A percentile compares a stretch with the other conserved stretches of the same genome.
Conservation (phyloP, 768 basidiomycete species). For the Mycena floridula region DNA sequence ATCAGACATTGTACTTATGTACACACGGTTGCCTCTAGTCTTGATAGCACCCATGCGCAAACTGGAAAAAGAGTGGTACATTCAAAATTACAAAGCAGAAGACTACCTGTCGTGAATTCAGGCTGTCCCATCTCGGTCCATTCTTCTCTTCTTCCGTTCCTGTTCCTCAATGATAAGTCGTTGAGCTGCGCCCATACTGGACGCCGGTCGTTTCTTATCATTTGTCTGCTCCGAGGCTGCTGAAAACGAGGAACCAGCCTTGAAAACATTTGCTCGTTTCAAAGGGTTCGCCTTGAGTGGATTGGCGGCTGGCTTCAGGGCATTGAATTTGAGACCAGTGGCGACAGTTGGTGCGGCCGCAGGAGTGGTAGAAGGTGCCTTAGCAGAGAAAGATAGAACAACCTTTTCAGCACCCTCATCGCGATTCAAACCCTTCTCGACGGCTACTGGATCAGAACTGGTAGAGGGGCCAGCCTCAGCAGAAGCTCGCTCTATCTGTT, state of each 20-base stretch:
- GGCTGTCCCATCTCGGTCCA: constrained; percentile 43
- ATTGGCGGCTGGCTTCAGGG: constrained; percentile 51
- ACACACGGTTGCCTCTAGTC: no score
- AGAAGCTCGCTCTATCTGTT: constrained; percentile 89
- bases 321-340: constrained; percentile 55
- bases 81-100: no score
- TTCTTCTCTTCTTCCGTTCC: constrained; percentile 77
- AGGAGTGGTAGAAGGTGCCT: constrained; percentile 30
- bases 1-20: no score
- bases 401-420: constrained; percentile 71
- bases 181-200: constrained; percentile 78
- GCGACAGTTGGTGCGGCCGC: constrained; percentile 25
- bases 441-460: constrained; percentile 29
- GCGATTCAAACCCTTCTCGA: constrained; percentile 60
- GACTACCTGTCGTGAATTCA: no score
- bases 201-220: constrained; percentile 57
- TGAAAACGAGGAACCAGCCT: constrained; percentile 30
- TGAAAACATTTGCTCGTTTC: constrained; percentile 74
- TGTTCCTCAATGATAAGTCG: constrained; percentile 85
- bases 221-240: constrained; percentile 28
- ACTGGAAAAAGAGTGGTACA: no score
- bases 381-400: constrained; percentile 64
- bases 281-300: constrained; percentile 63
- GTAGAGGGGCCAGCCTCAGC: constrained; percentile 37
- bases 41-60: no score